Base-by-base conservation (phyloP, 1,284 basidiomycete genomes). In the Cutaneotrichosporon sp. region DNA sequence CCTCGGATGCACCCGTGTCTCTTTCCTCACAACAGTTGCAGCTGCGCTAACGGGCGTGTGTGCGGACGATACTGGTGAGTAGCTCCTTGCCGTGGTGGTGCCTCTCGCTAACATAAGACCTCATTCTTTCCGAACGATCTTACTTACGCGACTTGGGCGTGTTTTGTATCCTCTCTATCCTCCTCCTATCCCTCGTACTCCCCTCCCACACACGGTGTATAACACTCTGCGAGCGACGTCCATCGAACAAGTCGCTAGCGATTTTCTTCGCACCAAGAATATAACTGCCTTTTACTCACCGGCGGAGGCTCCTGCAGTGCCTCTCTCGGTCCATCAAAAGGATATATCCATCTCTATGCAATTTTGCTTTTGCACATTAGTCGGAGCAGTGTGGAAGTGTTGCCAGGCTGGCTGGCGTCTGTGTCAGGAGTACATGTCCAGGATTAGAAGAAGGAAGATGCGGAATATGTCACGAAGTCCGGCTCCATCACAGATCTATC, bases 231-330 rank as follows among this genome's bases (percentile, higher is more conserved):
- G 64, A 67, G 60, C 60, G 64, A 62, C 55, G 60, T 38, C 50
- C 58, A 47, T 63, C 50, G 50, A 61, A 64, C 67, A 57, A 51
- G 53, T 61, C 62, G 61, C 58, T 61, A 59, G 63, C 63, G 65
- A 69, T 69, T 69, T 69, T 66, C 65, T 63, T 51, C 46, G 32
- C 59, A 66, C 68, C 68, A 58, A 69, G 61, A 69, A 52, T n/a
- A 66, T 40, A 34, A 32, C 56, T 58, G 62, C 68, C 63, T 60
- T 34, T 59, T 66, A 69, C 68, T 69, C 68, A 69, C 68, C 65
- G 58, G 49, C 36, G 32, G 61, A 31, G 67, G 63, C 62, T 63
- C 57, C 49, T 58, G 56, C 51, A 53, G 56, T 58, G 56, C 56
- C 56, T 42, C 40, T 38, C 42, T 30, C 46, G 56, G 56, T 58